These are phyloP conservation scores for Obelidium mucronatum DNA, from an alignment of 192 early-diverging fungal species.

Conservation along the genomic window DNA sequence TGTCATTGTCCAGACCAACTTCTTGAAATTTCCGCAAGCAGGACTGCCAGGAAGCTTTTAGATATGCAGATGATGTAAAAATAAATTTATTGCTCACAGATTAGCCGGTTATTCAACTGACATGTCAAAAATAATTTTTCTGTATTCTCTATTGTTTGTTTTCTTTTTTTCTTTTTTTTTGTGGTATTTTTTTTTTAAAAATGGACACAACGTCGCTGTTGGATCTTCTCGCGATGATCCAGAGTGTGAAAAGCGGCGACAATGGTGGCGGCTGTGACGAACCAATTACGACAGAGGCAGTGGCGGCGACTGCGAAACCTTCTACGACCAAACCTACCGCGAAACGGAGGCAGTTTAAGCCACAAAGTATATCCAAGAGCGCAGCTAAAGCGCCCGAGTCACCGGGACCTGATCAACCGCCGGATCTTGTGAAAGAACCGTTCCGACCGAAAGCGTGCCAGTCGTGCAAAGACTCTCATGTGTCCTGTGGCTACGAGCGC, in stretches of 20 bases:
- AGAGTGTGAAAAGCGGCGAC: background rate
- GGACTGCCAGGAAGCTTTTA: too few relatives aligned
- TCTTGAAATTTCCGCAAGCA: too few relatives aligned
- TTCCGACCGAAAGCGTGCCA: constrained; percentile 2
- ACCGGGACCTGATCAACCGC: background rate
- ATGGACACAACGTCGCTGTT: background rate
- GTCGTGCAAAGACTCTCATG: constrained; percentile 14
- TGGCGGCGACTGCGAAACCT: background rate
- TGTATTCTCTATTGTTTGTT: background rate
- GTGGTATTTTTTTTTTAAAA: background rate
- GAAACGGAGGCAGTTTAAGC: too few relatives aligned
- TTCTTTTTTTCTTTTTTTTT: background rate
- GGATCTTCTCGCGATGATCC: background rate
- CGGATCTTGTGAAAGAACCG: background rate
- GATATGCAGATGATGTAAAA: too few relatives aligned
- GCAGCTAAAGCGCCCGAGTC: background rate
- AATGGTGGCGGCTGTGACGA: background rate
- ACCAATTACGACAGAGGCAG: background rate
- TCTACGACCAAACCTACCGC: background rate
- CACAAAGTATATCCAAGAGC: background rate
- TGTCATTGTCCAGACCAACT: too few relatives aligned
- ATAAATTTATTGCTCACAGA: too few relatives aligned
- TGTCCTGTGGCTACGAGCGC: constrained; percentile 5
- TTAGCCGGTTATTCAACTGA: too few relatives aligned
- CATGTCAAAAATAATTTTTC: background rate